A percentile compares a stretch with the other conserved stretches of the same genome.
Conservation (phyloP, 1,139 yeast genomes). For the Debaryomycetaceae sp. region DNA sequence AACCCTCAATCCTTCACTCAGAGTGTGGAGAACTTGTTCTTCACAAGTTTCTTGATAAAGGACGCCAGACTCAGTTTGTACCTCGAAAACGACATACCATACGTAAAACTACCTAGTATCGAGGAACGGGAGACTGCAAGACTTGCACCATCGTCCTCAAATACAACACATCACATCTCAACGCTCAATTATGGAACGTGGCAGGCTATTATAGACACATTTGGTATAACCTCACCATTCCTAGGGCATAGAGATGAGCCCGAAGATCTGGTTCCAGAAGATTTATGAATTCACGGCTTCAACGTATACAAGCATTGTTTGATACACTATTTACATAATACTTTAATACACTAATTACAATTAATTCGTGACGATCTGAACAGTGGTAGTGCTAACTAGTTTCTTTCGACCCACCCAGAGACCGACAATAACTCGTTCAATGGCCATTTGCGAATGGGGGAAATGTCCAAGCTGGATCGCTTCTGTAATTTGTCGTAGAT, state of each 20-base stretch:
- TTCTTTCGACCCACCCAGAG: slow-evolving; percentile 44
- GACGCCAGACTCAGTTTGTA: slow-evolving; percentile 62
- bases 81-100: slow-evolving; percentile 44
- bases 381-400: slow-evolving; percentile 8
- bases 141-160: slow-evolving; percentile 11
- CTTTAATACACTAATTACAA: slow-evolving; percentile 1
- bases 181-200: slow-evolving; percentile 66
- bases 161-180: slow-evolving; percentile 62
- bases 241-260: slow-evolving; percentile 42
- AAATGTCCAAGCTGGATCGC: slow-evolving; percentile 48
- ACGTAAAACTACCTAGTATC: slow-evolving; percentile 18
- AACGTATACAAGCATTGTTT: background rate
- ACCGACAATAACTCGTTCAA: slow-evolving; percentile 44
- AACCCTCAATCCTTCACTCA: slow-evolving; percentile 77
- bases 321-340: background rate
- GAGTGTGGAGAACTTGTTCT: slow-evolving; percentile 80
- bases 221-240: slow-evolving; percentile 51
- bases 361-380: background rate
- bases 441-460: slow-evolving; percentile 78
- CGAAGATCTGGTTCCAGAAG: slow-evolving; percentile 26
- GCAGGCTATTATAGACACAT: slow-evolving; percentile 48
- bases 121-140: slow-evolving; percentile 14
- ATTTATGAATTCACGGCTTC: background rate
- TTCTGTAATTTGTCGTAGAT: slow-evolving; percentile 54
- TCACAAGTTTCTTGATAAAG: slow-evolving; percentile 71